Evolutionary conservation across 1,139 yeast genomes (phyloP).

Genomic region (Pichia sp.): DNA sequence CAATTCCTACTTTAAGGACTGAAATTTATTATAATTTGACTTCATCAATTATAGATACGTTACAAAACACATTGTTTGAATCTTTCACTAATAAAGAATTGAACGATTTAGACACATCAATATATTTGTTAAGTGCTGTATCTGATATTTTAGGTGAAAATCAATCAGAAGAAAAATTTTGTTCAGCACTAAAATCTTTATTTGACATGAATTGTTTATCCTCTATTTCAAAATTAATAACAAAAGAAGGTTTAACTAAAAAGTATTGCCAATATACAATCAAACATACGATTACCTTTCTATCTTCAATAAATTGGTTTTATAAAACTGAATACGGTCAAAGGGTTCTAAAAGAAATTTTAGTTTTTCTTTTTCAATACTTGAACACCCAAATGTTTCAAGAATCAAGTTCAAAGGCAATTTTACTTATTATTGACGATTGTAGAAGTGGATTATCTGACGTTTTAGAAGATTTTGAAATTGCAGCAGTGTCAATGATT

Average conservation of each 20-base stretch:
- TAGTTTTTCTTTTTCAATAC: slow-evolving; percentile 42
- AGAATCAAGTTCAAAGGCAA: slow-evolving; percentile 49
- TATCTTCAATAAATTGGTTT: slow-evolving; percentile 52
- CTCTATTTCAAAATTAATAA: slow-evolving; percentile 20
- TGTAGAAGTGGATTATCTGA: slow-evolving; percentile 44
- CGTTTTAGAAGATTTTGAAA: slow-evolving; percentile 48
- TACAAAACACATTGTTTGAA: slow-evolving; percentile 10
- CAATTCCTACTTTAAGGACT: slow-evolving; percentile 44
- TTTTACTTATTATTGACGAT: slow-evolving; percentile 54
- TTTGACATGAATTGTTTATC: slow-evolving; percentile 28
- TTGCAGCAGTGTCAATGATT: slow-evolving; percentile 47
- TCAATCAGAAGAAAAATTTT: slow-evolving; percentile 25
- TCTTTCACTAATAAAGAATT: slow-evolving; percentile 5
- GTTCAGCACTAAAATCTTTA: slow-evolving; percentile 25
- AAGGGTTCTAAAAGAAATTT: slow-evolving; percentile 39
- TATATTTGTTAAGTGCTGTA: slow-evolving; percentile 54
- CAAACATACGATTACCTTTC: slow-evolving; percentile 44
- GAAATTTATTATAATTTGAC: slow-evolving; percentile 49
- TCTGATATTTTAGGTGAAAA: slow-evolving; percentile 39
- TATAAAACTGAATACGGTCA: slow-evolving; percentile 37
- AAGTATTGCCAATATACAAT: slow-evolving; percentile 24
- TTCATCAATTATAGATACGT: slow-evolving; percentile 32
- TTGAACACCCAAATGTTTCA: slow-evolving; percentile 28
- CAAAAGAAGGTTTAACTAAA: slow-evolving; percentile 14
- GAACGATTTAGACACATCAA: slow-evolving; percentile 57